These are phyloP conservation scores for Penicillium salamii DNA, from an alignment of 495 filamentous ascomycete genomes.

Conservation along the genomic window DNA sequence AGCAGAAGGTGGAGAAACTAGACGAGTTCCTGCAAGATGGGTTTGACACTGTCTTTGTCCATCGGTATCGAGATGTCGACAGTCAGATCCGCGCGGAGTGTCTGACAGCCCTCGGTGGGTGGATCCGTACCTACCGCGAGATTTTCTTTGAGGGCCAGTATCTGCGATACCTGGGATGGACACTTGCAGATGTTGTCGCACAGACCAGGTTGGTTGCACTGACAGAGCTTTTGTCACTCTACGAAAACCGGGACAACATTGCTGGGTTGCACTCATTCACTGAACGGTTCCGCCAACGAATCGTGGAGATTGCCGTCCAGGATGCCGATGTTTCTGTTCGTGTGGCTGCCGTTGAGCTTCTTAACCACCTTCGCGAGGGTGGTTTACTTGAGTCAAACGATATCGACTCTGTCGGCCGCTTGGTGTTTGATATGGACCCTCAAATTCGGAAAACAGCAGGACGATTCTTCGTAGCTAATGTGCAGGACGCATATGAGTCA, in stretches of 20 bases:
- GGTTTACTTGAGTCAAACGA: slow-evolving; percentile 88
- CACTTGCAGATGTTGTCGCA: slow-evolving; percentile 73
- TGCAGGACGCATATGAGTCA: slow-evolving; percentile 75
- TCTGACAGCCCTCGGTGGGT: slow-evolving; percentile 76
- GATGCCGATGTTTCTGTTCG: slow-evolving; percentile 79
- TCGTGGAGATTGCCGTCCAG: slow-evolving; percentile 87
- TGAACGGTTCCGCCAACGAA: slow-evolving; percentile 78
- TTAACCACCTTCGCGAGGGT: slow-evolving; percentile 76
- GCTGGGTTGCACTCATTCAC: slow-evolving; percentile 81
- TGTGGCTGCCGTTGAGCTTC: slow-evolving; percentile 70
- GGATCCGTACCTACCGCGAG: slow-evolving; percentile 80
- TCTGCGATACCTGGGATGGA: slow-evolving; percentile 91
- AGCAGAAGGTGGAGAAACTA: slow-evolving; percentile 58
- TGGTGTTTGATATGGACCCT: slow-evolving; percentile 84
- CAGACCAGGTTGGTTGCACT: slow-evolving; percentile 72
- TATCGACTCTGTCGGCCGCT: slow-evolving; percentile 76
- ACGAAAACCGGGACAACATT: slow-evolving; percentile 71
- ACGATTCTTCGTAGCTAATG: slow-evolving; percentile 81
- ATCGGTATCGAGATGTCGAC: slow-evolving; percentile 93
- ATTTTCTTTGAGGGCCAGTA: slow-evolving; percentile 85
- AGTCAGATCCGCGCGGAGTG: slow-evolving; percentile 81
- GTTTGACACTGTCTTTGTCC: slow-evolving; percentile 87
- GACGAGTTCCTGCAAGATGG: slow-evolving; percentile 72
- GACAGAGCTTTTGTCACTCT: slow-evolving; percentile 74
- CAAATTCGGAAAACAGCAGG: slow-evolving; percentile 84